phyloP scores from a whole-genome alignment of 345 rosid genomes.

The Limnanthes douglasii region DNA sequence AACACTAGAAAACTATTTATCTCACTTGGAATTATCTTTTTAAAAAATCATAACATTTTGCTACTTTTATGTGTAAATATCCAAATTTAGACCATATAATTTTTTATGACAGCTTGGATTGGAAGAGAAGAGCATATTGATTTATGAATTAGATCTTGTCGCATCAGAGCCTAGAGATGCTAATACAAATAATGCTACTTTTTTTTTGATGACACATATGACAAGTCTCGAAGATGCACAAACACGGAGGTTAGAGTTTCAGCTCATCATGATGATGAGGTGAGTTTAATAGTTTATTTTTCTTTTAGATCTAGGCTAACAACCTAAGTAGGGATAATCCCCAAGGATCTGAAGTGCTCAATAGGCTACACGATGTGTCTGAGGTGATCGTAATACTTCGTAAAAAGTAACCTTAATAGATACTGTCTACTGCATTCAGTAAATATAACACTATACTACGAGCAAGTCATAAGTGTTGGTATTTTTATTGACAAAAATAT shows the following conservation, averaged over 20 bases:
- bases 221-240: constrained; percentile 41
- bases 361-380: constrained; percentile 5
- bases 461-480: not conserved
- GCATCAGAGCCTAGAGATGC: constrained; percentile 95
- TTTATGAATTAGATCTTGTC: constrained; percentile 71
- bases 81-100: not conserved
- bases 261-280: constrained; percentile 58
- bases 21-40: not conserved
- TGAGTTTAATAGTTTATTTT: constrained; percentile 20
- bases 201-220: constrained; percentile 96
- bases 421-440: not conserved
- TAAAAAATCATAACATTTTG: not conserved
- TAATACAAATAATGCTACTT: constrained; percentile 70
- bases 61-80: not conserved
- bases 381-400: constrained; percentile 9
- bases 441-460: not conserved
- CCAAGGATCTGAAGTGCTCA: not conserved
- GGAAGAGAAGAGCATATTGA: constrained; percentile 78
- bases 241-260: constrained; percentile 45
- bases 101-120: constrained; percentile 74
- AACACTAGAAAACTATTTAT: not conserved
- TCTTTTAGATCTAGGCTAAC: not conserved
- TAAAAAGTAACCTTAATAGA: constrained; percentile 3
- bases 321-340: no score
- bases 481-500: not conserved